phyloP scores from a whole-genome alignment of 768 basidiomycete genomes.

The Kwoniella sp. region DNA sequence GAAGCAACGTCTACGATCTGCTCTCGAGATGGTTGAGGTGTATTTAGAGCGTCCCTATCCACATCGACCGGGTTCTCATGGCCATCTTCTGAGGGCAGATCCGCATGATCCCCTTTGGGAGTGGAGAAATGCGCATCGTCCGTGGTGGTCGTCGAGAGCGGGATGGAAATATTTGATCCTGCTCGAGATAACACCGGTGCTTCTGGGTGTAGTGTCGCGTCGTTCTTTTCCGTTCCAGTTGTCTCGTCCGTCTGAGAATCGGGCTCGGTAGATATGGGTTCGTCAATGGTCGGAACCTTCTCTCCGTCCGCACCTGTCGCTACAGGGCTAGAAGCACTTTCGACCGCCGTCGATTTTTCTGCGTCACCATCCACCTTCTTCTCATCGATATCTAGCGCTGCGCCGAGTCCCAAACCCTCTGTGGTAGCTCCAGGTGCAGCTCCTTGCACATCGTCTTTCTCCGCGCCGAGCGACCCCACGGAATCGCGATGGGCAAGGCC shows the following conservation, averaged over 20 bases:
- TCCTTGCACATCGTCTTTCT: constrained; percentile 14
- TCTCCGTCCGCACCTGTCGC: constrained; percentile 10
- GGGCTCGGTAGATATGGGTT: background rate
- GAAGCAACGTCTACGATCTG: constrained; percentile 7
- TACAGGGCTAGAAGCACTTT: background rate
- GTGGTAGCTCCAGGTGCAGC: background rate
- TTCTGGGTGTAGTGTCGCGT: background rate
- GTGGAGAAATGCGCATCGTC: constrained; percentile 40
- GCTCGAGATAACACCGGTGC: constrained; percentile 9
- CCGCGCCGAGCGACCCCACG: constrained; percentile 26
- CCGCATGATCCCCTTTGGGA: constrained; percentile 31
- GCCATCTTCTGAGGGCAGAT: constrained; percentile 23
- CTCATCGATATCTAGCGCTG: constrained; percentile 15
- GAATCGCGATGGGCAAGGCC: constrained; percentile 8
- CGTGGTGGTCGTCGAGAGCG: constrained; percentile 20
- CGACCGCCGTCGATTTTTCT: no score
- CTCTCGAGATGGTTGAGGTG: constrained; percentile 10
- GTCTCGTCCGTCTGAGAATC: background rate
- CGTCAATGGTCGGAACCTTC: constrained; percentile 24
- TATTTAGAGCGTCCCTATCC: constrained; percentile 7
- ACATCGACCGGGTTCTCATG: background rate
- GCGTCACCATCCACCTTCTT: constrained; percentile 11
- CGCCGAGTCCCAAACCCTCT: constrained; percentile 15
- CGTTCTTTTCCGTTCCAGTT: constrained; percentile 3
- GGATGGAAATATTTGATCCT: constrained; percentile 12